phyloP scores from a whole-genome alignment of 371 early-diverging fungal genomes.

The Mucor sp. region DNA sequence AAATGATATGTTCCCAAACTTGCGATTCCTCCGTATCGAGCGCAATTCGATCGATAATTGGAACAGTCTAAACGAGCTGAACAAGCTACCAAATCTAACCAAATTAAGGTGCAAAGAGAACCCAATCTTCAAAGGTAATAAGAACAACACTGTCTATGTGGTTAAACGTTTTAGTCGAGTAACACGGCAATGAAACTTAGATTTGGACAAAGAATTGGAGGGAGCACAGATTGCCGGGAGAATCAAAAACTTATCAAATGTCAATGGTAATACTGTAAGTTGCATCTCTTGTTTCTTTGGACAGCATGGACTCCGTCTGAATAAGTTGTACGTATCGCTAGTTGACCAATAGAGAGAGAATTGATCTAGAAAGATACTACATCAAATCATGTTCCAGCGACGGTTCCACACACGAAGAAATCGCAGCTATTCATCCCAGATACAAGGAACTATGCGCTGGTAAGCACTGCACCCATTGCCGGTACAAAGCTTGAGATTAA shows the following conservation, averaged over 20 bases:
- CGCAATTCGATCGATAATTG: constrained; percentile 44
- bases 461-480: constrained; percentile 17
- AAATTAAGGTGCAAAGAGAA: constrained; percentile 54
- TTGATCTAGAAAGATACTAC: constrained; percentile 80
- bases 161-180: neutral
- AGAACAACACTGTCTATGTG: neutral
- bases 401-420: constrained; percentile 37
- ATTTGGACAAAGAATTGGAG: constrained; percentile 17
- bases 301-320: neutral
- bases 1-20: constrained; percentile 23
- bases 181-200: neutral
- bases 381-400: constrained; percentile 50
- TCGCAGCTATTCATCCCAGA: constrained; percentile 56
- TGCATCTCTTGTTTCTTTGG: neutral
- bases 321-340: neutral
- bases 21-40: constrained; percentile 48
- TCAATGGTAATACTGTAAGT: constrained; percentile 50
- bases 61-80: constrained; percentile 49
- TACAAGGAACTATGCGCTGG: constrained; percentile 56
- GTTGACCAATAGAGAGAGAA: constrained; percentile 55
- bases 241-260: constrained; percentile 24
- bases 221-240: constrained; percentile 40
- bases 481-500: neutral
- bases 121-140: constrained; percentile 46
- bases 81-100: constrained; percentile 36